A percentile compares a stretch with the other conserved stretches of the same genome.
These are phyloP conservation scores for Corymbia maculata DNA, from an alignment of 345 rosid species.

Conservation along the genomic window DNA sequence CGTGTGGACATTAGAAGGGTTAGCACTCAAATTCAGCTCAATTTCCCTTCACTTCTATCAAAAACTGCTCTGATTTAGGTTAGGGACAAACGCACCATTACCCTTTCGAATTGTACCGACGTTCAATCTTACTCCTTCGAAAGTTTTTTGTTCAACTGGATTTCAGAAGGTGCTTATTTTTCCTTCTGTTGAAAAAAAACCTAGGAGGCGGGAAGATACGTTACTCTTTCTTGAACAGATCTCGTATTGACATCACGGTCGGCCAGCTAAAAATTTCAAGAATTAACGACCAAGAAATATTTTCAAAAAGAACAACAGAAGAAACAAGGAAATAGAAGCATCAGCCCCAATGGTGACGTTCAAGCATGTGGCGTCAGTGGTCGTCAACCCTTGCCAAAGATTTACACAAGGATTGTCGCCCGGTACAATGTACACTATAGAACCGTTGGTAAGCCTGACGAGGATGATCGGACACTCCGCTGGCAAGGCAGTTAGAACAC, in stretches of 20 bases:
- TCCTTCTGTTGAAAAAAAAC: not conserved
- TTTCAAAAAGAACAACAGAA: not conserved
- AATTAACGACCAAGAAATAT: not conserved
- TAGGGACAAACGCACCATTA: not conserved
- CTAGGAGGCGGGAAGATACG: not conserved
- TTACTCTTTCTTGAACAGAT: not conserved
- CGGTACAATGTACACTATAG: not conserved
- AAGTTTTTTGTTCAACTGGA: not conserved
- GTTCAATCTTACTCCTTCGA: not conserved
- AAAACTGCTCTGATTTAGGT: not conserved
- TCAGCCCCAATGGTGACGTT: not conserved
- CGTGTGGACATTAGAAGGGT: not conserved
- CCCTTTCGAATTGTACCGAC: not conserved
- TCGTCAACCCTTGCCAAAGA: not conserved
- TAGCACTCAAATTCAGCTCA: not conserved
- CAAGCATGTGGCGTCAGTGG: not conserved
- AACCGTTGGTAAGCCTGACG: not conserved
- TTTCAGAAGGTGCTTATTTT: not conserved
- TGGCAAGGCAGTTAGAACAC: not conserved
- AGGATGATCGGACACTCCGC: not conserved
- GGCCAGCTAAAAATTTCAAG: not conserved
- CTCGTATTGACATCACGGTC: not conserved
- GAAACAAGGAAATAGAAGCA: not conserved
- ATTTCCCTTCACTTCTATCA: not conserved
- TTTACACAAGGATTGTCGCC: not conserved